phyloP scores from a whole-genome alignment of 2,329 filamentous ascomycete genomes.

The Exophiala dermatitidis region DNA sequence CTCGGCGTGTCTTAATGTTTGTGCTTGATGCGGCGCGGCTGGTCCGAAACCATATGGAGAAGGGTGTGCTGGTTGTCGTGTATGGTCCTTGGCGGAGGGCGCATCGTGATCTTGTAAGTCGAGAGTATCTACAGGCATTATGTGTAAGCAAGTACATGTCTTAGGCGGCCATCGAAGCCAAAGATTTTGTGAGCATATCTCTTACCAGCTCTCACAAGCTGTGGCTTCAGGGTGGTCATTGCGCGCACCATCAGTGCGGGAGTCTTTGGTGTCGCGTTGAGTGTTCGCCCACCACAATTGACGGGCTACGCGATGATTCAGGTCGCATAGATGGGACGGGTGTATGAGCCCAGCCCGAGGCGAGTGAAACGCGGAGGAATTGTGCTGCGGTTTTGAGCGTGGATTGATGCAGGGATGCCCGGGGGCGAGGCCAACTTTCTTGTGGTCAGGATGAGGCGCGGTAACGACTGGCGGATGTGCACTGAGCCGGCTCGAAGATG shows the following conservation, averaged over 20 bases:
- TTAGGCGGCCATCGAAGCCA: not conserved
- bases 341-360: not conserved
- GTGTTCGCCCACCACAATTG: slow-evolving; percentile 15
- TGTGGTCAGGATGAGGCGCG: slow-evolving; percentile 10
- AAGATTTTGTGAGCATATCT: slow-evolving; percentile 1
- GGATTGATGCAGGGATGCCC: not conserved
- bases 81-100: slow-evolving; percentile 78
- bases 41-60: slow-evolving; percentile 47
- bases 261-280: slow-evolving; percentile 13
- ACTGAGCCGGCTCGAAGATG: slow-evolving; percentile 6
- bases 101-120: slow-evolving; percentile 80
- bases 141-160: slow-evolving; percentile 4
- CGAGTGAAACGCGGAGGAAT: not conserved
- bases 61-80: slow-evolving; percentile 48
- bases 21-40: slow-evolving; percentile 74
- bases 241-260: slow-evolving; percentile 21
- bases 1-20: slow-evolving; percentile 71
- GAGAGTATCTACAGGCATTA: slow-evolving; percentile 64
- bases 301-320: slow-evolving; percentile 13
- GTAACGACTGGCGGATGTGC: slow-evolving; percentile 19
- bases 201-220: slow-evolving; percentile 43
- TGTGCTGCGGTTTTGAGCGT: not conserved
- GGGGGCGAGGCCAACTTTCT: not conserved
- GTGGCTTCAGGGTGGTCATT: slow-evolving; percentile 32
- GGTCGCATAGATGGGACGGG: slow-evolving; percentile 18